These are phyloP conservation scores for Clitopilus hobsonii DNA, from an alignment of 768 basidiomycete species.

Conservation along the genomic window DNA sequence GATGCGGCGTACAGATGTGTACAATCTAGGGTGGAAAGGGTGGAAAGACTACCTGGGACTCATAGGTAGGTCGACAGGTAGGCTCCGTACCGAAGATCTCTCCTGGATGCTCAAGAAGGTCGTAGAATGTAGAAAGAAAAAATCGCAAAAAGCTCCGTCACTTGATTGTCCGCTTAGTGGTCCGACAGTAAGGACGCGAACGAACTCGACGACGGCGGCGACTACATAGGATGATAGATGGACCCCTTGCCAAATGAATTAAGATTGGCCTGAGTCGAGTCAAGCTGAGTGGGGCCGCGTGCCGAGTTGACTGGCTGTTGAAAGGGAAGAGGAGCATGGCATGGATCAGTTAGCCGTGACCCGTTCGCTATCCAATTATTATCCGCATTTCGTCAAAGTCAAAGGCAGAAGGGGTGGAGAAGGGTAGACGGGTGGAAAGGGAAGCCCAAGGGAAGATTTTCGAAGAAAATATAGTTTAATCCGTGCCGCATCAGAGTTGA, in stretches of 20 bases:
- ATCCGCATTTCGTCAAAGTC: background rate
- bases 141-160: background rate
- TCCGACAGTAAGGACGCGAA: background rate
- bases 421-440: background rate
- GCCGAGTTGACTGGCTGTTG: constrained; percentile 1
- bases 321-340: background rate
- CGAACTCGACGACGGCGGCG: background rate
- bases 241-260: background rate
- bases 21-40: background rate
- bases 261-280: constrained; percentile 12
- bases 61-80: background rate
- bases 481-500: background rate
- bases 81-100: background rate
- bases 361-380: background rate
- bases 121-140: no score
- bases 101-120: no score
- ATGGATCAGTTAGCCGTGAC: background rate
- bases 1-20: no score
- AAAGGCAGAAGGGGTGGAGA: background rate
- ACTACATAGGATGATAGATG: constrained; percentile 1
- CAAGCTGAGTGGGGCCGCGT: constrained; percentile 6
- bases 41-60: background rate
- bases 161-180: background rate
- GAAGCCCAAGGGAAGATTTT: background rate
- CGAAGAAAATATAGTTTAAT: background rate